Evolutionary conservation across 177 flowering plant species (phyloP).

Genomic region (Vitis hybrid): DNA sequence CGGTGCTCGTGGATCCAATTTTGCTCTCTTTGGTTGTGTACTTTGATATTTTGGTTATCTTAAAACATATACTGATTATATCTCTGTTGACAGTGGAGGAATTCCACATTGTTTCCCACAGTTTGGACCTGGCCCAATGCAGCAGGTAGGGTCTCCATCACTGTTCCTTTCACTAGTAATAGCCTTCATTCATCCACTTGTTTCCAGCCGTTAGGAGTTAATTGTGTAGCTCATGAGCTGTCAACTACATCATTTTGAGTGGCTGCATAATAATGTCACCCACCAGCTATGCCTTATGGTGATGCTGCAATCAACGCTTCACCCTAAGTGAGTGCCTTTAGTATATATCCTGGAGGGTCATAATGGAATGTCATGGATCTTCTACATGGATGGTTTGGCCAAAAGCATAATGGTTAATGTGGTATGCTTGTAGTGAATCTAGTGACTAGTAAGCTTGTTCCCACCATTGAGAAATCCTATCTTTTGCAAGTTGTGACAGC

Average conservation of each 20-base stretch:
- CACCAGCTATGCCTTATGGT: background rate
- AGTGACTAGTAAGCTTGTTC: no score
- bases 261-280: background rate
- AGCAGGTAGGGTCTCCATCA: constrained; percentile 58
- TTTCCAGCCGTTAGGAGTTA: background rate
- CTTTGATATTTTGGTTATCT: no score
- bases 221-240: background rate
- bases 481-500: background rate
- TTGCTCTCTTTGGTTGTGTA: background rate
- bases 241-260: background rate
- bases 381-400: background rate
- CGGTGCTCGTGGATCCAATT: background rate
- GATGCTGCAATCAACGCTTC: background rate
- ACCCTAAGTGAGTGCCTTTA: background rate
- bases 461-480: background rate
- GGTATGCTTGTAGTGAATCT: no score
- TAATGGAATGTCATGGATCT: background rate
- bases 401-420: background rate
- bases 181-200: background rate
- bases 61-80: constrained; percentile 18
- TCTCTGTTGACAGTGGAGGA: constrained; percentile 71
- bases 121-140: constrained; percentile 94
- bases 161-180: background rate
- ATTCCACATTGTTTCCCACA: constrained; percentile 98
- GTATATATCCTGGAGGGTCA: background rate